phyloP scores from a whole-genome alignment of 306 rosid species.

The Rubus idaeus region DNA sequence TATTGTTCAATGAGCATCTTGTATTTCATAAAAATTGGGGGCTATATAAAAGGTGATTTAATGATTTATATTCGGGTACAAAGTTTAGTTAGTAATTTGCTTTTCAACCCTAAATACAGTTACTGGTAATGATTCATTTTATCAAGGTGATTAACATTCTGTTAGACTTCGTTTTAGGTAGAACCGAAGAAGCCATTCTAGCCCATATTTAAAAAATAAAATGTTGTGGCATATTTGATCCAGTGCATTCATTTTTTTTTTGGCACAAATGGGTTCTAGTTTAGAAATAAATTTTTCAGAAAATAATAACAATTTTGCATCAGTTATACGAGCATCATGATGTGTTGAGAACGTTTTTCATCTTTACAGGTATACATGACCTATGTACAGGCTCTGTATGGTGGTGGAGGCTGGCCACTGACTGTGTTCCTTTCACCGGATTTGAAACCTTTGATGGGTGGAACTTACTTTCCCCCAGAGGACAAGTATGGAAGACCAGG shows the following conservation, averaged over 20 bases:
- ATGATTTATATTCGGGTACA: not conserved
- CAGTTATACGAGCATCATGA: slow-evolving; percentile 19
- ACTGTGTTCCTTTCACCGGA: slow-evolving; percentile 88
- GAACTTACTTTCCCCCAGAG: slow-evolving; percentile 92
- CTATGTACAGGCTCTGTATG: slow-evolving; percentile 91
- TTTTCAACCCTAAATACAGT: not conserved
- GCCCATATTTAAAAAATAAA: not conserved
- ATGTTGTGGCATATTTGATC: not conserved
- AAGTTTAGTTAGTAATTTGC: not conserved
- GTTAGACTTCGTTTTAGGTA: not conserved
- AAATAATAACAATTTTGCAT: not conserved
- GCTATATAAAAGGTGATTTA: not conserved
- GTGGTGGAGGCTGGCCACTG: slow-evolving; percentile 99
- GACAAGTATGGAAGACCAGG: slow-evolving; percentile 91
- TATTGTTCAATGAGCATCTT: not conserved
- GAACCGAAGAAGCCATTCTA: not conserved
- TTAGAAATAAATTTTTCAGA: not conserved
- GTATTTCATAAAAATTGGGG: not conserved
- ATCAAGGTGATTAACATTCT: not conserved
- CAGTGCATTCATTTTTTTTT: not conserved
- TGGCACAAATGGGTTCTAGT: not conserved
- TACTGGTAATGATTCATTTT: not conserved
- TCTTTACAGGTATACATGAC: slow-evolving; percentile 85
- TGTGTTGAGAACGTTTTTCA: slow-evolving; percentile 13
- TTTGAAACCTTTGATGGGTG: slow-evolving; percentile 97